A percentile compares a stretch with the other conserved stretches of the same genome.
Conservation (phyloP, 495 filamentous ascomycete species). For the Penicillium daleae region DNA sequence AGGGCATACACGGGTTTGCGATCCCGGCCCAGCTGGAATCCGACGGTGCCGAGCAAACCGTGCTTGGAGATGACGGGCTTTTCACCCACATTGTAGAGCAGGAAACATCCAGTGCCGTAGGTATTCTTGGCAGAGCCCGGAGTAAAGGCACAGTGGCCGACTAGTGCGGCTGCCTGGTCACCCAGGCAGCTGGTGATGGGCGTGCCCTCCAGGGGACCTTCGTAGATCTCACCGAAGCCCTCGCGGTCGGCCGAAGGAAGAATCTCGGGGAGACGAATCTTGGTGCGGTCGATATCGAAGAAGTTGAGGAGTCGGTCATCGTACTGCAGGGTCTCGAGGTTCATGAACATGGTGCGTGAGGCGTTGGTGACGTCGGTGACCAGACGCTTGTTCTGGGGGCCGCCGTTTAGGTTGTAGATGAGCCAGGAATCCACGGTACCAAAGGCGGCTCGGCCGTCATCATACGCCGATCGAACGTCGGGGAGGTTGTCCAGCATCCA, state of each 20-base stretch:
- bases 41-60: conserved; percentile 86
- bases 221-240: conserved; percentile 70
- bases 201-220: conserved; percentile 71
- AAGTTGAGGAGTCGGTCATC: conserved; percentile 80
- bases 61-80: conserved; percentile 90
- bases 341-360: conserved; percentile 96
- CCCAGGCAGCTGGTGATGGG: conserved; percentile 86
- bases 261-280: conserved; percentile 81
- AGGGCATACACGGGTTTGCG: conserved; percentile 83
- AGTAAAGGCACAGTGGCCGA: conserved; percentile 88
- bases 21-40: conserved; percentile 68
- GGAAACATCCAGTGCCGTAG: conserved; percentile 94
- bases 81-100: conserved; percentile 90
- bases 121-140: conserved; percentile 94
- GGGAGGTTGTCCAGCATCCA: conserved; percentile 81
- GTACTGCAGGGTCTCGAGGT: conserved; percentile 83
- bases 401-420: conserved; percentile 87
- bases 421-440: conserved; percentile 96
- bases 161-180: conserved; percentile 90
- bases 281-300: conserved; percentile 76
- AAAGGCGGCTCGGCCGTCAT: conserved; percentile 79
- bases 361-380: conserved; percentile 94
- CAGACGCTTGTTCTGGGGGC: conserved; percentile 66
- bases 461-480: conserved; percentile 75
- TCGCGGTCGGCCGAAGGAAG: conserved; percentile 81